phyloP scores from a whole-genome alignment of 768 basidiomycete genomes.

The Suillus ampliporus region DNA sequence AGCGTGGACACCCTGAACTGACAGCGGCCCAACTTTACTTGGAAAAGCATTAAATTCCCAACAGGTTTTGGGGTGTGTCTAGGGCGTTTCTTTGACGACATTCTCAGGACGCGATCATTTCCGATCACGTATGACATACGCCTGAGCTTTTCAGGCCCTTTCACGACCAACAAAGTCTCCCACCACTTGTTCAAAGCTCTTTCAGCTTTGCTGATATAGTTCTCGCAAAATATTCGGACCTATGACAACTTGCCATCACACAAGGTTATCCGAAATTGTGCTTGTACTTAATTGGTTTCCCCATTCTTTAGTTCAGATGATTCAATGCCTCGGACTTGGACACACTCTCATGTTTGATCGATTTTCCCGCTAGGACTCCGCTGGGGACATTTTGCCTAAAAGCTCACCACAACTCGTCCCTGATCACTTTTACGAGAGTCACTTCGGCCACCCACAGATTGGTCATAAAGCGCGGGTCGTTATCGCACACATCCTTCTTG shows the following conservation, averaged over 20 bases:
- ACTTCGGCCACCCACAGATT: slow-evolving; percentile 8
- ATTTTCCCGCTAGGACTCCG: slow-evolving; percentile 5
- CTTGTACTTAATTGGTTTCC: background rate
- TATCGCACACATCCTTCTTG: slow-evolving; percentile 1
- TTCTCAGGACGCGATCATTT: slow-evolving; percentile 8
- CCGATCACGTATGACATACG: background rate
- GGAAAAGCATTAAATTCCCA: background rate
- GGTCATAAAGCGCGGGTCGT: slow-evolving; percentile 4
- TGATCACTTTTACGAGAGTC: slow-evolving; percentile 11
- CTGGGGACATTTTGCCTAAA: slow-evolving; percentile 8
- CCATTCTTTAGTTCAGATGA: background rate
- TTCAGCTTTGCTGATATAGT: background rate
- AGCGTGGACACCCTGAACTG: background rate
- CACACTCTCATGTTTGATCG: slow-evolving; percentile 4
- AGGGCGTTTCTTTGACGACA: slow-evolving; percentile 12
- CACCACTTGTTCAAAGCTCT: background rate
- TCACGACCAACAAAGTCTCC: background rate
- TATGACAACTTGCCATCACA: background rate
- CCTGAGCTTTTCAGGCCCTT: background rate
- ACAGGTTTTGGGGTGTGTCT: background rate
- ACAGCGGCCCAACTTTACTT: background rate
- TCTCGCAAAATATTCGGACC: background rate
- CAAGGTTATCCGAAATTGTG: background rate
- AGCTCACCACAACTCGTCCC: slow-evolving; percentile 8
- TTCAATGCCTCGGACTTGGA: slow-evolving; percentile 5